Evolutionary conservation across 805 yeast genomes (phyloP), one percentile per base, ranked within the genome.

Genomic region (Teunomyces atbi): DNA sequence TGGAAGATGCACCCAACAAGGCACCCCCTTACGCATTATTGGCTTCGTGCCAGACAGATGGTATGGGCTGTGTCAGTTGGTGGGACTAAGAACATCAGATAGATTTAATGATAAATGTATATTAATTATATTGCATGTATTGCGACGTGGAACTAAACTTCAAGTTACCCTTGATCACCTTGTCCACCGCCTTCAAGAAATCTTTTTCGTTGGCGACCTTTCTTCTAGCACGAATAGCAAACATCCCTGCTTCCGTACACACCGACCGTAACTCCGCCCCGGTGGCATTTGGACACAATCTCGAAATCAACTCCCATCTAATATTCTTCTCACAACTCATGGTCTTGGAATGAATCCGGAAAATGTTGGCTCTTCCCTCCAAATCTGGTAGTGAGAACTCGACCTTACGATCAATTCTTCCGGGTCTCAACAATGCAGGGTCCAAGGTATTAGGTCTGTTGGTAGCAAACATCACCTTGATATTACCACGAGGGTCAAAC

Each of bases 211-310:
- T 86, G 32, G 99, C 98, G 36, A 94, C 97, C 75, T 94, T 94
- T 74, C 99, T 82, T 70, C 99, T 83, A 15, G 98, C 97, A 60
- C 99, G 83, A 46, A 94, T 94, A 38, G 99, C 99, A 76, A 91
- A 94, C 99, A 94, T 94, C 60, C 99, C 99, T 3, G 99, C 99
- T 69, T 94, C 99, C 1, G 99, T 94, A 69, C 99, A 94, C 13
- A 94, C 99, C 5, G 98, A 92, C 65, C 99, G 84, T 59, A 94
- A 77, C 73, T 94, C 99, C 3, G 99, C 99, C 68, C 99, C 99
- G 1, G 99, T 94, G 15, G 96, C 86, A 66, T 95, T 94, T 51
- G 99, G 99, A 74, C 99, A 94, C 62, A 94, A 77, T 65, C 99
- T 81, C 16, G 98, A 91, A 61, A 94, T 94, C 61, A 94, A 79